These are phyloP conservation scores for Malassezia furfur DNA, from an alignment of 1,284 basidiomycete species.

Conservation along the genomic window DNA sequence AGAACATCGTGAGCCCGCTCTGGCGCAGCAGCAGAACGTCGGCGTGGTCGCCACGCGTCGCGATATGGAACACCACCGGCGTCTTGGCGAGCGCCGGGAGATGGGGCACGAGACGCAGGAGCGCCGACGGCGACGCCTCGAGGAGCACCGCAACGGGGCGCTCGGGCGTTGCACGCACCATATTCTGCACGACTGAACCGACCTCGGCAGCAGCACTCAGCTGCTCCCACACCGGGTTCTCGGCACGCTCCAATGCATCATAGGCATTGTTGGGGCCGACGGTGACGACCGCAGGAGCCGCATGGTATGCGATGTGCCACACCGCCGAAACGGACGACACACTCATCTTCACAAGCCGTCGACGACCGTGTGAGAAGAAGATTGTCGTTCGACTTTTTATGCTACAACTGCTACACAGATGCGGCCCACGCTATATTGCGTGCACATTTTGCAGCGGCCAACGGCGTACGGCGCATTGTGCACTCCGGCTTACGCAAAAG, in stretches of 20 bases:
- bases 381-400: not conserved
- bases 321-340: conserved; percentile 12
- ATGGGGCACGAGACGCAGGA: conserved; percentile 33
- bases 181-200: conserved; percentile 9
- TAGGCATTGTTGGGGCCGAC: not conserved
- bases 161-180: not conserved
- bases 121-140: not conserved
- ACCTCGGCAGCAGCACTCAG: conserved; percentile 6
- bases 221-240: not conserved
- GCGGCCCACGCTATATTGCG: not conserved
- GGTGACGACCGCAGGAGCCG: conserved; percentile 3
- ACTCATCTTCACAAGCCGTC: conserved; percentile 4
- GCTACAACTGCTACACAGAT: too few species aligned
- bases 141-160: conserved; percentile 4
- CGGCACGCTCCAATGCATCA: not conserved
- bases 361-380: not conserved
- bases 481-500: too few species aligned
- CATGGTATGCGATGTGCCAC: conserved; percentile 11
- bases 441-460: not conserved
- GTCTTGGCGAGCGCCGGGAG: conserved; percentile 32
- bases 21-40: conserved; percentile 57
- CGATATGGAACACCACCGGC: conserved; percentile 37
- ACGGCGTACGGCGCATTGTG: too few species aligned
- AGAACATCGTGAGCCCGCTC: conserved; percentile 57
- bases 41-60: conserved; percentile 53